Evolutionary conservation across 2,329 filamentous ascomycete species (phyloP), one percentile per base, ranked within the genome.

Genomic region (Aspergillus oerlinghausenensis): DNA sequence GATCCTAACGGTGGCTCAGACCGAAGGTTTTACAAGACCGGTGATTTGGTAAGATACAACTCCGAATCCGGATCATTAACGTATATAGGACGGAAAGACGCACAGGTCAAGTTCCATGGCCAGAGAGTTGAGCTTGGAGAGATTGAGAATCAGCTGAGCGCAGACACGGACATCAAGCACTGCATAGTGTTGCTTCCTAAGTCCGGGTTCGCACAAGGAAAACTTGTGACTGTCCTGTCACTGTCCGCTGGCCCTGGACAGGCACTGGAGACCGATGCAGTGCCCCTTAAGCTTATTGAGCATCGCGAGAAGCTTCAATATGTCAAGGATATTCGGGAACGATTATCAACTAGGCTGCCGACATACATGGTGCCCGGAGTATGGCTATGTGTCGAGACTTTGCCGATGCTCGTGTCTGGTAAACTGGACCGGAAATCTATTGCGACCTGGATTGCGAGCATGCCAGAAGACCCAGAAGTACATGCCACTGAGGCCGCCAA

Each of bases 91-190:
- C 79, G 87, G 50, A 86, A 85, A 62, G 87, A 89, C 63, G 81
- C 81, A n/a, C 86, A 87, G 68, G 82, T 88, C 54, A 89, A 90
- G 71, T 73, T 89, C 28, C 78, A 80, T 10, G 89, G 88, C 26
- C 86, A 84, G 61, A 76, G 86, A 54, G 81, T 88, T 52, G 88
- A 86, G 70, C 76, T 86, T 51, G 79, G 75, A 10, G 80, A 79
- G 66, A 80, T 79, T 53, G 82, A 77, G 66, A 73, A 73, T 59
- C 75, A 70, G 35, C 59, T 75, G 11, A 67, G 57, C 28, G 63
- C 62, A 17, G 67, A 74, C 49, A 29, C 58, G 1, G 57, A 63
- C 11, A 63, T 75, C 21, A 72, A 70, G 48, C 72, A 75, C 55
- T 71, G 69, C 28, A 55, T 73, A 5, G 69, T 73, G 0, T 58